Base-by-base conservation (phyloP, 1,284 basidiomycete genomes). In the Irpex sp. region DNA sequence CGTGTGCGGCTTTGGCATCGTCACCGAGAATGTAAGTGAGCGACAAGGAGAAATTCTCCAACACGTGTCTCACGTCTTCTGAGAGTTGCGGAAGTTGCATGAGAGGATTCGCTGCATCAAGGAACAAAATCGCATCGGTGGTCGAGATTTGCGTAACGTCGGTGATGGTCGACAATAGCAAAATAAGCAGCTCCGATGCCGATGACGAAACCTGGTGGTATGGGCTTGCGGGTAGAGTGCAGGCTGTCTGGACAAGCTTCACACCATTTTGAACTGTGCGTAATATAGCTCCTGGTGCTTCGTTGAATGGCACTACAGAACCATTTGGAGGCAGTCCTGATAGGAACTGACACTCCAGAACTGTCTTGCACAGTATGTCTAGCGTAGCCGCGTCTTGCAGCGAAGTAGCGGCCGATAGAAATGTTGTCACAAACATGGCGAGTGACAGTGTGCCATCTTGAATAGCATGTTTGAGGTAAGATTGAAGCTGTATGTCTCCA, bases 351-450 rank as follows among this genome's bases (percentile, higher is more conserved):
- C 77, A 77, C 61, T 89, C 83, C 53, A 90, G 75, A 5, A 83
- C 85, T 47, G 86, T 78, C 55, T 82, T 82, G 71, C 88, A 91
- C 7, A 92, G 81, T 68, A 82, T 81, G 69, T 90, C 84, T 46
- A 92, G 77, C 1, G 89, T 92, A 0, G 85, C 81, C 7, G 82
- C 76, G 47, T 84, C 79, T 66, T 88, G 87, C 35, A 90, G 68
- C 8, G 80, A 78, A 36, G 75, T 75, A 35, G 76, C 76, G 4
- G 78, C 78, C 15, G 73, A 75, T 8, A 84, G 72, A 63, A 84
- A 83, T 2, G 85, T 85, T 4, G 84, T 71, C 5, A 90, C 79
- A 68, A 87, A 90, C 8, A 79, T 78, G 3, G 84, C 71, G 8
- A 88, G 74, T 4, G 87, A 83, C 8, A 92, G 72, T 43, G 86